Evolutionary conservation across 768 basidiomycete species (phyloP), one percentile per base, ranked within the genome.

Genomic region (Termitomyces sp.): DNA sequence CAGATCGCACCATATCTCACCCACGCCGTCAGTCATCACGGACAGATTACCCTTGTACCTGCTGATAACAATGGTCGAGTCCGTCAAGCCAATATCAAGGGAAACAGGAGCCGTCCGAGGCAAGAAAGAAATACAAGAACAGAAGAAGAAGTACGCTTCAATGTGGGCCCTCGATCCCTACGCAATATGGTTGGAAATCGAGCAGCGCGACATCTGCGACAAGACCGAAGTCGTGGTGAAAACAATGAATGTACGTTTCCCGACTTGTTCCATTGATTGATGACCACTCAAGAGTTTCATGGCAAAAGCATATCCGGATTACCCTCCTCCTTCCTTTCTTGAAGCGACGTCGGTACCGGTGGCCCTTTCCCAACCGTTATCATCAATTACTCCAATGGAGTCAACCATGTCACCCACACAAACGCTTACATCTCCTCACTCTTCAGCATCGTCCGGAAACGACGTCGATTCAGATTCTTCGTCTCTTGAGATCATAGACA

Each of bases 281-380:
- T 16, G 10, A 36, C 30, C 22, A 20, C 24, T 30, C 50, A 24
- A 58, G 37, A 24, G 39, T 53, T 57, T 60, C 18, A 57, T 46
- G 32, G 63, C 58, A 66, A 64, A 79, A 69, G 71, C 64, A 69
- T 77, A 76, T 47, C 82, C 85, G 27, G 81, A 89, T 66, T 88
- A 87, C 65, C 87, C 86, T 7, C 90, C 90, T 13, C 89, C 90
- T 27, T 83, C 88, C 13, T 89, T 90, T 63, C 83, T 84, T 59
- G 89, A 91, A 70, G 86, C 86, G 5, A 83, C 81, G 37, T 79
- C 81, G 2, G 50, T 72, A 54, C 79, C 68, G 58, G 72, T 53
- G 55, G 69, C 67, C 62, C 61, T 62, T 50, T 64, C 62, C 18
- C 56, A 49, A 40, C 60, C 62, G 33, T 47, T 51, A 34, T 58